A percentile compares a stretch with the other conserved stretches of the same genome.
These are phyloP conservation scores for Grosmannia huntii DNA, from an alignment of 2,329 filamentous ascomycete genomes.

Conservation along the genomic window DNA sequence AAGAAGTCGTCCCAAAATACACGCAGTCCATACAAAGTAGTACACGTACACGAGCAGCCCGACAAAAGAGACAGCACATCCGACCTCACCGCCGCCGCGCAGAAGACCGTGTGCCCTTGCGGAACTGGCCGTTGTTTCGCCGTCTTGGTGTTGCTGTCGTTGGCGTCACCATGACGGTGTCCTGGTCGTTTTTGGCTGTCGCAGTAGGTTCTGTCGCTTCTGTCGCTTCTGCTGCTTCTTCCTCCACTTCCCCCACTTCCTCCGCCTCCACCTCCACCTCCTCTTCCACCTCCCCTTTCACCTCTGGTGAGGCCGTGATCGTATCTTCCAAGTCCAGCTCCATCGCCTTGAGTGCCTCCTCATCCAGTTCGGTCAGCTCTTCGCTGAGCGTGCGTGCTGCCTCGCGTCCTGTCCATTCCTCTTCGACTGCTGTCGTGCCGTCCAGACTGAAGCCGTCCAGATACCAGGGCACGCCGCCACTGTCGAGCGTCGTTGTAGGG, in stretches of 20 bases:
- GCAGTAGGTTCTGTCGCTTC: neutral
- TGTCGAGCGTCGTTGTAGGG: conserved; percentile 40
- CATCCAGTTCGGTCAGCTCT: conserved; percentile 81
- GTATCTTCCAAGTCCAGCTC: conserved; percentile 40
- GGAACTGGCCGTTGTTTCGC: conserved; percentile 8
- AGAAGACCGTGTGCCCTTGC: conserved; percentile 21
- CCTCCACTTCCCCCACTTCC: neutral
- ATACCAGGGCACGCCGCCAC: conserved; percentile 83
- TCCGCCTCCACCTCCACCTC: neutral
- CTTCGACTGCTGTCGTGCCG: conserved; percentile 68
- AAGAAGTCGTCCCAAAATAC: neutral
- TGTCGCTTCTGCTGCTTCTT: neutral
- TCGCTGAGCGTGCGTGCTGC: conserved; percentile 60
- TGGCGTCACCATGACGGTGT: too few relatives aligned
- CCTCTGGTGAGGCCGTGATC: conserved; percentile 25
- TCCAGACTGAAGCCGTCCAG: conserved; percentile 65
- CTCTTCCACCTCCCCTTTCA: neutral
- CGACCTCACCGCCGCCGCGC: conserved; percentile 17
- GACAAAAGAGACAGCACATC: neutral
- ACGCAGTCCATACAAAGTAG: neutral
- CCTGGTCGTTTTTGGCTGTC: too few relatives aligned
- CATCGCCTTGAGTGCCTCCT: conserved; percentile 71
- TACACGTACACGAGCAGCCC: neutral
- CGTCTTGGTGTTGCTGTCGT: conserved; percentile 3
- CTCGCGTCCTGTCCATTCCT: conserved; percentile 59